phyloP scores from a whole-genome alignment of 768 basidiomycete genomes.

The Tylopilus subfusipes region DNA sequence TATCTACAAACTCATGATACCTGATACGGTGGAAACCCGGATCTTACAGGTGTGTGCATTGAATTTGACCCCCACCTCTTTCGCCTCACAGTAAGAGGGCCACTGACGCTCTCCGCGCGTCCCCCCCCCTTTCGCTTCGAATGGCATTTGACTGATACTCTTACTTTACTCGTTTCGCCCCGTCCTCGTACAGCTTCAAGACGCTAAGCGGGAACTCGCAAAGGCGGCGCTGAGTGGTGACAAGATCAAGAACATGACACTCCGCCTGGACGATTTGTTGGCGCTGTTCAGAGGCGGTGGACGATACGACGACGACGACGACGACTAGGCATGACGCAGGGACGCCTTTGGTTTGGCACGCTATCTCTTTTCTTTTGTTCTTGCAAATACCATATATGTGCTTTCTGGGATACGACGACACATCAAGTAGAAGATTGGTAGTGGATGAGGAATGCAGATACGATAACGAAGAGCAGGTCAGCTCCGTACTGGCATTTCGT shows the following conservation, averaged over 20 bases:
- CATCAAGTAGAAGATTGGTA: neutral
- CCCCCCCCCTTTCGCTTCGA: neutral
- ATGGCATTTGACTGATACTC: constrained; percentile 2
- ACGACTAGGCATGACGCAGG: neutral
- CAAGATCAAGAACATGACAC: constrained; percentile 79
- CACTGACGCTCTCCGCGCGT: neutral
- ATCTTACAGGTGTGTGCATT: constrained; percentile 62
- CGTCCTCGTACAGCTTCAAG: constrained; percentile 59
- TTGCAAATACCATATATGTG: neutral
- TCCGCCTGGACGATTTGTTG: constrained; percentile 83
- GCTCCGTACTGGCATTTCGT: neutral
- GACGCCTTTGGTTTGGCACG: neutral
- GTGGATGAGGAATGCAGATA: neutral
- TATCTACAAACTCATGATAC: constrained; percentile 87
- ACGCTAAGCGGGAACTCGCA: constrained; percentile 84
- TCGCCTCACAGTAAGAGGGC: neutral
- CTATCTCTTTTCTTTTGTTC: neutral
- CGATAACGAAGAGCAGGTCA: too few species aligned
- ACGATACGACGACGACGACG: constrained; percentile 57
- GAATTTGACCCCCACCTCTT: neutral
- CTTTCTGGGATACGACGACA: neutral
- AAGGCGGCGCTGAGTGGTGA: constrained; percentile 84
- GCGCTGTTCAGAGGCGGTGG: constrained; percentile 66
- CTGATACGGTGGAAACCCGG: constrained; percentile 83
- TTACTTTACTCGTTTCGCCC: neutral